Base-by-base conservation (phyloP, 2,329 filamentous ascomycete species). In the Sclerotinia sclerotiorum region DNA sequence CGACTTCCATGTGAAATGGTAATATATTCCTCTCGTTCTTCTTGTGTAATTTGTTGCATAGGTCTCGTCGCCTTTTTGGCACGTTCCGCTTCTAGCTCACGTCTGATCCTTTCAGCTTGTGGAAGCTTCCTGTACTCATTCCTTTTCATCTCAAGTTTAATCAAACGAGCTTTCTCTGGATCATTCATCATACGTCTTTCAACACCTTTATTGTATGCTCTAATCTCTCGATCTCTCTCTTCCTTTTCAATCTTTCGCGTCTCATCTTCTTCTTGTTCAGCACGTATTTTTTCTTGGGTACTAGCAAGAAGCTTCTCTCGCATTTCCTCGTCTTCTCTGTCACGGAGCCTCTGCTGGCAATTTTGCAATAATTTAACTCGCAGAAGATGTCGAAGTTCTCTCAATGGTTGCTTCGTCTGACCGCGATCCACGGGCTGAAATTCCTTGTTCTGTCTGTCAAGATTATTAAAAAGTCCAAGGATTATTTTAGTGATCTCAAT, bases 1-100 rank as follows among this genome's bases (percentile, higher is more conserved):
- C 24, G 54, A 24, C 32, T 39, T 57, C 58, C 27, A 2, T 8
- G 13, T 21, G 46, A 49, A 21, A n/a, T 35, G 15, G 46, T 13
- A 51, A 46, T 46, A 29, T 46, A 39, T 56, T 73, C 70, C 5
- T 65, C 48, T 7, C 69, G 72, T 56, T 74, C 71, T 6, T 60
- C 39, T 5, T 67, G 71, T 74, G 29, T 8, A 32, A 29, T 39
- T 44, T 42, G 51, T 29, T 21, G 52, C 69, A 70, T 11, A 70
- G 71, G 29, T 65, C 44, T 4, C 65, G 29, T 3, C 72, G 42
- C 13, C 69, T 69, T 19, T 64, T 66, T 17, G 29, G 65, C 5
- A 69, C 11, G 3, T 52, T 67, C 48, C 58, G 52, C 32, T 48
- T 32, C 21, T 8, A 62, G 13, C 7, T 35, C 46, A 5, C 10